Percentiles rank a stretch among this genome's conserved stretches.
Conservation (phyloP, 2,329 filamentous ascomycete genomes). For the Xylariaceae sp. region DNA sequence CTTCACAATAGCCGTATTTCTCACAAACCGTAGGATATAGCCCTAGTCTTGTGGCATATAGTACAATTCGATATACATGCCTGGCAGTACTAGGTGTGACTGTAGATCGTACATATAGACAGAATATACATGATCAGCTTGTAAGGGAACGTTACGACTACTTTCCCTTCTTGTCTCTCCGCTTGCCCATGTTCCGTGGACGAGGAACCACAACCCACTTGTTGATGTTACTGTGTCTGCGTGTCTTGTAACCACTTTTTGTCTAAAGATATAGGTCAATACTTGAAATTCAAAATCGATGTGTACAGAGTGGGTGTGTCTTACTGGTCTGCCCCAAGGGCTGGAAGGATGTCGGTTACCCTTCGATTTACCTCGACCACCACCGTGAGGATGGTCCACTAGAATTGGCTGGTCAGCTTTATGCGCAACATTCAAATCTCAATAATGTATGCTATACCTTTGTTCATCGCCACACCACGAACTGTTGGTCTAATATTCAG, state of each 20-base stretch:
- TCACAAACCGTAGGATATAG: background rate
- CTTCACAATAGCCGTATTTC: background rate
- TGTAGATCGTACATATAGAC: constrained; percentile 36
- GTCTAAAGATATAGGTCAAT: constrained; percentile 51
- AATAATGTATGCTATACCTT: constrained; percentile 57
- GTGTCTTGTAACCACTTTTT: constrained; percentile 90
- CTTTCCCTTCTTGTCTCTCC: constrained; percentile 64
- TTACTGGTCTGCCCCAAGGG: constrained; percentile 93
- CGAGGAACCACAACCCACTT: constrained; percentile 86
- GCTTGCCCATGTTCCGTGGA: constrained; percentile 87
- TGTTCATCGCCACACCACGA: constrained; percentile 98
- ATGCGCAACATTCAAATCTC: constrained; percentile 1
- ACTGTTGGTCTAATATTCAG: constrained; percentile 93
- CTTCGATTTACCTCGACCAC: constrained; percentile 99
- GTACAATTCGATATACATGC: constrained; percentile 36
- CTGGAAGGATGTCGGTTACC: constrained; percentile 93
- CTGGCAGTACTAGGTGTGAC: constrained; percentile 24
- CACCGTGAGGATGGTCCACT: constrained; percentile 96
- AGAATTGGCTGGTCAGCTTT: constrained; percentile 19
- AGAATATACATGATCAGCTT: constrained; percentile 19
- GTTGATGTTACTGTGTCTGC: constrained; percentile 86
- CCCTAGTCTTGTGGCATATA: constrained; percentile 22
- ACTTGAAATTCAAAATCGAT: constrained; percentile 1
- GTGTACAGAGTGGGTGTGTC: constrained; percentile 42
- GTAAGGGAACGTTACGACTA: constrained; percentile 22